These are phyloP conservation scores for Grosmannia serpens DNA, from an alignment of 2,329 filamentous ascomycete genomes.

Conservation along the genomic window DNA sequence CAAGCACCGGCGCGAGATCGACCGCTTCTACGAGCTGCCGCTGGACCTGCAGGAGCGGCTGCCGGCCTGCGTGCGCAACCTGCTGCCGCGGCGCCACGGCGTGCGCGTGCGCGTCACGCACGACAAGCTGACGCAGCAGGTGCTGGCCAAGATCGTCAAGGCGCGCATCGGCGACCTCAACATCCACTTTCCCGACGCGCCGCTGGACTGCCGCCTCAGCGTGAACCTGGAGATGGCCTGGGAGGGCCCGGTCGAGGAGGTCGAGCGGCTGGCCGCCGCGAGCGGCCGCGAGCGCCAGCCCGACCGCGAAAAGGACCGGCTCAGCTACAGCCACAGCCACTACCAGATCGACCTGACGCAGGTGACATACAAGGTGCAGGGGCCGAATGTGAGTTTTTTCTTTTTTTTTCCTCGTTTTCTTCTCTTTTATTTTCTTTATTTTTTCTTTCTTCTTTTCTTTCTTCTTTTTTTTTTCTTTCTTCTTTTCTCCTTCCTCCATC, in stretches of 20 bases:
- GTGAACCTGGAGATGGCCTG: conserved; percentile 91
- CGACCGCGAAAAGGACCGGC: conserved; percentile 74
- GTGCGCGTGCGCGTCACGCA: conserved; percentile 63
- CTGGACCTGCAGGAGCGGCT: conserved; percentile 45
- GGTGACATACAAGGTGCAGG: conserved; percentile 44
- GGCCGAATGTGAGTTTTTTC: conserved; percentile 9
- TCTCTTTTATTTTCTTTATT: not conserved
- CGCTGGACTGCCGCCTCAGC: conserved; percentile 85
- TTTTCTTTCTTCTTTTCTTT: too few relatives aligned
- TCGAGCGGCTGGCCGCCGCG: conserved; percentile 29
- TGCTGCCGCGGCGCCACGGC: conserved; percentile 44
- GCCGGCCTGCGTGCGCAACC: conserved; percentile 50
- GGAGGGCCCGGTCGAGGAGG: conserved; percentile 53
- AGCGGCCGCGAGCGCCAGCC: conserved; percentile 28
- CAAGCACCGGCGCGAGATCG: conserved; percentile 73
- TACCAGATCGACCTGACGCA: conserved; percentile 93
- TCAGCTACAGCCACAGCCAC: conserved; percentile 79
- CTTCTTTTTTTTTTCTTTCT: too few relatives aligned
- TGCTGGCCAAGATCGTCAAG: conserved; percentile 83
- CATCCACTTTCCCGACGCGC: conserved; percentile 63
- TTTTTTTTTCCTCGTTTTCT: not conserved
- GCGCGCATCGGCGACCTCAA: conserved; percentile 80
- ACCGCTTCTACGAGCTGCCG: conserved; percentile 72
- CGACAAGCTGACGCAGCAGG: conserved; percentile 55
- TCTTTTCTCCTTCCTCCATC: too few relatives aligned